Percentiles rank a stretch among this genome's conserved stretches.
Evolutionary conservation across 202 grass and related monocot genomes (phyloP).

Genomic region (Carex sylvatica): DNA sequence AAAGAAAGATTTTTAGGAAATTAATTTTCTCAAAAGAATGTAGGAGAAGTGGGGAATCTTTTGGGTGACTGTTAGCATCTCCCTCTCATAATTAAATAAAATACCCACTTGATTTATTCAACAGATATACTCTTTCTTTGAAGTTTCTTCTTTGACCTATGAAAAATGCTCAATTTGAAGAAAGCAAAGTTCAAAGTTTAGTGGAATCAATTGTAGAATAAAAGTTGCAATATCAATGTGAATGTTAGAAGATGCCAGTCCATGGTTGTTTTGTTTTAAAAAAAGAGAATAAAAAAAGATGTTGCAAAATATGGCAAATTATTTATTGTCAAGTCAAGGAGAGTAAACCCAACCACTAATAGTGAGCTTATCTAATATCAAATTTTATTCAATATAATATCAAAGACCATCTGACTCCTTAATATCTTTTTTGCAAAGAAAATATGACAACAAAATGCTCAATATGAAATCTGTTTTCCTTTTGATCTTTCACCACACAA

Average conservation of each 20-base stretch:
- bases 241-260: slow-evolving; percentile 1
- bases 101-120: not conserved
- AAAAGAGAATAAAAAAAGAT: not conserved
- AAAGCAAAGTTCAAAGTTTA: not conserved
- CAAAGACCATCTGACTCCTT: not conserved
- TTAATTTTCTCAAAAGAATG: not conserved
- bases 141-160: slow-evolving; percentile 17
- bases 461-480: no score
- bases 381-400: not conserved
- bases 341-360: not conserved
- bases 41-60: not conserved
- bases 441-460: not conserved
- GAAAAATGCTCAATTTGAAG: not conserved
- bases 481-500: no score
- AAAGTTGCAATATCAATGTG: not conserved
- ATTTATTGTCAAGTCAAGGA: not conserved
- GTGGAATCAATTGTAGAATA: not conserved
- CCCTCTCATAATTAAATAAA: not conserved
- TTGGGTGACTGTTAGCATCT: not conserved
- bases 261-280: not conserved
- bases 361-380: not conserved
- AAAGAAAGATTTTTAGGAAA: not conserved
- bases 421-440: not conserved
- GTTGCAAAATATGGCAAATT: not conserved
- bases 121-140: not conserved